Evolutionary conservation across 2,329 filamentous ascomycete species (phyloP).

Genomic region (Zymoseptoria crescenta): DNA sequence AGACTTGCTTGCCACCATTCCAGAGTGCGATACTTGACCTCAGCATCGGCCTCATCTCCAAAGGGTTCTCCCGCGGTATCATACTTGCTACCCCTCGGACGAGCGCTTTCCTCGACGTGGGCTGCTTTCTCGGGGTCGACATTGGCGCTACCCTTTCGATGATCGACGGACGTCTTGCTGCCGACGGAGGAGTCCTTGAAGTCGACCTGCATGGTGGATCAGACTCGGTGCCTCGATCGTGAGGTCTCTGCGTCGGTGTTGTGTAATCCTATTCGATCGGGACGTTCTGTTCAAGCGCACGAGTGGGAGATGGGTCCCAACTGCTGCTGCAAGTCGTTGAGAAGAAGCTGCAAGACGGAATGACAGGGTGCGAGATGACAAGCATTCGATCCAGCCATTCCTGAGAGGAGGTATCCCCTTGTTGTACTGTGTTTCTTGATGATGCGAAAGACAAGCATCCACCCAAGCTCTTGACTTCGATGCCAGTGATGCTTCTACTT

Average conservation of each 20-base stretch:
- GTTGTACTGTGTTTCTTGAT: neutral
- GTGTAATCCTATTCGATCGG: neutral
- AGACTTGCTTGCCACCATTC: constrained; percentile 38
- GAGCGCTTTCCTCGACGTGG: neutral
- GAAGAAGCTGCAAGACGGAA: neutral
- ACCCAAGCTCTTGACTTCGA: neutral
- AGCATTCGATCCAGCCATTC: neutral
- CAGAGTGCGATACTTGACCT: constrained; percentile 46
- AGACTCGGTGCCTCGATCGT: neutral
- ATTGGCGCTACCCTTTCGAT: neutral
- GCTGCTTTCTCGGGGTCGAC: neutral
- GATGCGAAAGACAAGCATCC: neutral
- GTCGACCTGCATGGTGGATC: neutral
- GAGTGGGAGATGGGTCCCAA: neutral
- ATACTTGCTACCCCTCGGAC: constrained; percentile 6
- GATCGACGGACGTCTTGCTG: neutral
- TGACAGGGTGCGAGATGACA: neutral
- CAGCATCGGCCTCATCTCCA: constrained; percentile 14
- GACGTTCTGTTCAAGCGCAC: neutral
- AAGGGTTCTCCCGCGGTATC: constrained; percentile 8
- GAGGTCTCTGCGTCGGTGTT: neutral
- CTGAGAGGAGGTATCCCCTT: neutral
- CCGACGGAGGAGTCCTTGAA: neutral
- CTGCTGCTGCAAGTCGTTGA: neutral
- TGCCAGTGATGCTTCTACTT: neutral